A percentile compares a stretch with the other conserved stretches of the same genome.
Conservation (phyloP, 1,284 basidiomycete species). For the Leccinum brunneo-olivaceum region DNA sequence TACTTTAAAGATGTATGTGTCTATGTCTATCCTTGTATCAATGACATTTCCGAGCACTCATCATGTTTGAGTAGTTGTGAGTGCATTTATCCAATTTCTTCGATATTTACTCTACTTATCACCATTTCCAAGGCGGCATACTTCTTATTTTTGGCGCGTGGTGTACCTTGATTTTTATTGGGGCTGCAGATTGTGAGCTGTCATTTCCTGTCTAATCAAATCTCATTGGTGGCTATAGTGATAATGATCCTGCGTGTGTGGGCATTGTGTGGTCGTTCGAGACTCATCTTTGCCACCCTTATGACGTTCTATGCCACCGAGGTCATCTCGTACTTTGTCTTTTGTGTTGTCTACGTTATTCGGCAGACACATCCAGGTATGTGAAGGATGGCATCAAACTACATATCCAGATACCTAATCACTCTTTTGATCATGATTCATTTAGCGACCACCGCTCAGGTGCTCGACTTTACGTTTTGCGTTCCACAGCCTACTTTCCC, state of each 20-base stretch:
- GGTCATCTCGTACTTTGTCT: background rate
- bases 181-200: background rate
- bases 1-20: background rate
- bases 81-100: background rate
- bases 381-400: background rate
- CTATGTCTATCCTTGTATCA: background rate
- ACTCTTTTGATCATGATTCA: background rate
- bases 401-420: background rate
- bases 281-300: slow-evolving; percentile 4
- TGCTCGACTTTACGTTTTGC: slow-evolving; percentile 5
- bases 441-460: background rate
- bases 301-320: slow-evolving; percentile 1
- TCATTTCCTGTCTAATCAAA: background rate
- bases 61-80: background rate
- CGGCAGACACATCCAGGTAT: background rate
- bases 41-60: background rate
- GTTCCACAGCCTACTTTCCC: background rate
- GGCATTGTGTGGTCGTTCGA: slow-evolving; percentile 7
- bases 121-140: background rate
- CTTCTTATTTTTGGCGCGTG: background rate
- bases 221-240: background rate
- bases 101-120: too few relatives aligned
- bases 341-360: background rate
- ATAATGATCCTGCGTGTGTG: slow-evolving; percentile 7
- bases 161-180: background rate